Evolutionary conservation across 352 stramenopile genomes (phyloP).

Genomic region (Phytopythium boreale): DNA sequence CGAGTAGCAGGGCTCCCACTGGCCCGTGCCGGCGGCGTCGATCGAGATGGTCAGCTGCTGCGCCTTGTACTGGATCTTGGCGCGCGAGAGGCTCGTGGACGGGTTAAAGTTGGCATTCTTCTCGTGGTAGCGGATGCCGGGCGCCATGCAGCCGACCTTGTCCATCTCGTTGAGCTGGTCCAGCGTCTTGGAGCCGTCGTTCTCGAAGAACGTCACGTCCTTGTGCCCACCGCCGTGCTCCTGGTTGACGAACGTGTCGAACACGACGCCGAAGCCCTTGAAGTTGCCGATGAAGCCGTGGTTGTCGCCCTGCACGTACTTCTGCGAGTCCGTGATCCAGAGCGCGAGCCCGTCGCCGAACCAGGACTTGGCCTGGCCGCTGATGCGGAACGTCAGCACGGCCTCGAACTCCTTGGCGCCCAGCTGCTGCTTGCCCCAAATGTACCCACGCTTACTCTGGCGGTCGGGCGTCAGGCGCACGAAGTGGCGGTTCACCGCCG

Average conservation of each 20-base stretch:
- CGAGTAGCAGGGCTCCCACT: conserved; percentile 69
- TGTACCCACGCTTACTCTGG: conserved; percentile 68
- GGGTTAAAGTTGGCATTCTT: conserved; percentile 74
- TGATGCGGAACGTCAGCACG: conserved; percentile 84
- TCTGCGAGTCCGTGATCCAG: conserved; percentile 62
- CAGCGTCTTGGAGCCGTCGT: conserved; percentile 71
- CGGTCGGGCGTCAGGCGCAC: conserved; percentile 75
- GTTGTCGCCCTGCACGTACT: conserved; percentile 64
- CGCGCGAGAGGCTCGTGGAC: conserved; percentile 77
- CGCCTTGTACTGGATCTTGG: conserved; percentile 78
- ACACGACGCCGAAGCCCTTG: conserved; percentile 71
- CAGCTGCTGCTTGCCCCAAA: conserved; percentile 74
- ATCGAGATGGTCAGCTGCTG: conserved; percentile 69
- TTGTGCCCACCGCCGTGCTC: conserved; percentile 79
- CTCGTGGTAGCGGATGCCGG: conserved; percentile 78
- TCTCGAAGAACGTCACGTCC: conserved; percentile 81
- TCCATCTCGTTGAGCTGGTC: conserved; percentile 71
- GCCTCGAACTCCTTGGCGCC: conserved; percentile 62
- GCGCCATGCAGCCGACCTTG: conserved; percentile 75
- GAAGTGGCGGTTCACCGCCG: conserved; percentile 79
- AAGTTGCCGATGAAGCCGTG: conserved; percentile 79
- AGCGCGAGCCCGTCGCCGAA: conserved; percentile 80
- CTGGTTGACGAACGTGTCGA: conserved; percentile 85
- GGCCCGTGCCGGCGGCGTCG: conserved; percentile 65
- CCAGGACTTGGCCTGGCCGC: conserved; percentile 66